phyloP scores from a whole-genome alignment of 2,329 filamentous ascomycete species.

The Pseudogymnoascus destructans region DNA sequence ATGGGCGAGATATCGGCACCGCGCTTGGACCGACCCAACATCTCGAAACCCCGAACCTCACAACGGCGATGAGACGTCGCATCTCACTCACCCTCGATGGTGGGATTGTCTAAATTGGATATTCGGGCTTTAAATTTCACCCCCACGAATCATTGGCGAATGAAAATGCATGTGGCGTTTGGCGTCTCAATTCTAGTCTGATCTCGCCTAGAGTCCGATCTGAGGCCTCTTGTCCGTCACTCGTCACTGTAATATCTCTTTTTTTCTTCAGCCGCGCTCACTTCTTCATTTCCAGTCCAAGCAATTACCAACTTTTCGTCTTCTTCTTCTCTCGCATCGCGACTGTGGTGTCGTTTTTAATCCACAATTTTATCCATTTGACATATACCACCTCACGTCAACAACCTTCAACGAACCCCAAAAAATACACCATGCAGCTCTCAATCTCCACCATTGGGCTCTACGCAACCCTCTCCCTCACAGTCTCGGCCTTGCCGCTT shows the following conservation, averaged over 20 bases:
- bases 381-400: not conserved
- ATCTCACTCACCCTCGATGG: conserved; percentile 1
- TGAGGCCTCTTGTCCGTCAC: conserved; percentile 7
- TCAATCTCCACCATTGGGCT: conserved; percentile 2
- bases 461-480: not conserved
- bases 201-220: not conserved
- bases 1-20: not conserved
- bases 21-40: not conserved
- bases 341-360: not conserved
- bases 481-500: conserved; percentile 3
- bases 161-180: not conserved
- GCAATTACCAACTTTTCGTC: not conserved
- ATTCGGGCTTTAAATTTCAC: not conserved
- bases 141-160: not conserved
- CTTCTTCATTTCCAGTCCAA: conserved; percentile 13
- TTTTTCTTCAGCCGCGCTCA: conserved; percentile 17
- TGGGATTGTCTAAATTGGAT: not conserved
- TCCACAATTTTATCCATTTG: not conserved
- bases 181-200: not conserved
- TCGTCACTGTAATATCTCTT: not conserved
- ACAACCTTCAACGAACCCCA: not conserved
- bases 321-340: not conserved
- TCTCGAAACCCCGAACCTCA: not conserved
- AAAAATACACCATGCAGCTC: not conserved
- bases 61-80: not conserved